These are phyloP conservation scores for Warburgia ugandensis DNA, from an alignment of 164 flowering plant genomes.

Conservation along the genomic window DNA sequence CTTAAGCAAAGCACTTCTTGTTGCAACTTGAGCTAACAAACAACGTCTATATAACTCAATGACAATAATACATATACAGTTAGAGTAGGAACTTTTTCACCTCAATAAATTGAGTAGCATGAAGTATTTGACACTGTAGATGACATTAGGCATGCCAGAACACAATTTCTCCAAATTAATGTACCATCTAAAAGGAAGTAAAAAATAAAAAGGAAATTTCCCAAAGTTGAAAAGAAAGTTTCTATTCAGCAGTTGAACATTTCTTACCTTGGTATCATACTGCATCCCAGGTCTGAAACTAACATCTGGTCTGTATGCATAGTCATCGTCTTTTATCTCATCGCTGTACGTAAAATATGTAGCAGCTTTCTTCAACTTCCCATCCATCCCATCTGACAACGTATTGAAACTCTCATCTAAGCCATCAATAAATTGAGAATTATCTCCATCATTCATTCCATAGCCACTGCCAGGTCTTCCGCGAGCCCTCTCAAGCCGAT, in stretches of 20 bases:
- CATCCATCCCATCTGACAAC: conserved; percentile 66
- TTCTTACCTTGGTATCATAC: conserved; percentile 43
- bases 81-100: too few relatives aligned
- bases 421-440: conserved; percentile 20
- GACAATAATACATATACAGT: too few relatives aligned
- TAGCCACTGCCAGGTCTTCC: conserved; percentile 21
- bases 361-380: conserved; percentile 63
- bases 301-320: conserved; percentile 56
- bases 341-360: conserved; percentile 42
- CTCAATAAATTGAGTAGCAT: neutral
- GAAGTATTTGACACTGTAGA: neutral
- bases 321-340: conserved; percentile 40
- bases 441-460: conserved; percentile 6
- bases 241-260: neutral
- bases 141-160: too few relatives aligned
- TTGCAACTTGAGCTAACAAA: too few relatives aligned
- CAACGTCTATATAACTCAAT: too few relatives aligned
- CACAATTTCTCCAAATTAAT: too few relatives aligned
- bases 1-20: too few relatives aligned
- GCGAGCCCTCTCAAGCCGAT: conserved; percentile 32
- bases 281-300: conserved; percentile 25
- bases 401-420: conserved; percentile 43
- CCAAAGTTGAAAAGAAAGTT: neutral
- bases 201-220: neutral
- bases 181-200: too few relatives aligned